Conservation (phyloP, 2,329 filamentous ascomycete species). For the Penicillium sp. region DNA sequence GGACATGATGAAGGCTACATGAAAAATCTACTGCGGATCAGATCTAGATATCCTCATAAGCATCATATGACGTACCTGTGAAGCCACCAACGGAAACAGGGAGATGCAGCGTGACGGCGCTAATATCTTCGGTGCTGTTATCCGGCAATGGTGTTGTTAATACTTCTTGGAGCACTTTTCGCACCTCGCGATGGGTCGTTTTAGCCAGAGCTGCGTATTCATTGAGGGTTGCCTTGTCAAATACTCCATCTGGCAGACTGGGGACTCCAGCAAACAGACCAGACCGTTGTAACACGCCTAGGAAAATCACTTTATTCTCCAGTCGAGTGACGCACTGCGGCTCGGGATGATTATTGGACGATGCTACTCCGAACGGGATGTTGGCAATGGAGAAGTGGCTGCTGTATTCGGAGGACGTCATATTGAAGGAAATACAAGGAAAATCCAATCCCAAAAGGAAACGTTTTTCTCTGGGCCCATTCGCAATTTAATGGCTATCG, state of each 20-base stretch:
- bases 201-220: slow-evolving; percentile 50
- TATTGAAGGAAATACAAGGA: slow-evolving; percentile 1
- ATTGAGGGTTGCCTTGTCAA: slow-evolving; percentile 47
- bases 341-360: slow-evolving; percentile 35
- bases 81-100: slow-evolving; percentile 59
- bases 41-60: slow-evolving; percentile 49
- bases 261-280: slow-evolving; percentile 29
- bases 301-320: slow-evolving; percentile 54
- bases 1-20: slow-evolving; percentile 33
- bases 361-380: slow-evolving; percentile 56
- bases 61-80: slow-evolving; percentile 57
- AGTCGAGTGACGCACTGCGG: slow-evolving; percentile 54
- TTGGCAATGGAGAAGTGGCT: slow-evolving; percentile 52
- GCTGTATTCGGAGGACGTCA: slow-evolving; percentile 23
- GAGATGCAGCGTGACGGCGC: slow-evolving; percentile 51
- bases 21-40: slow-evolving; percentile 41
- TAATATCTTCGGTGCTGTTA: slow-evolving; percentile 30
- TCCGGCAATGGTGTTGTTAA: slow-evolving; percentile 16
- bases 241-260: slow-evolving; percentile 24
- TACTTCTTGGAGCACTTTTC: slow-evolving; percentile 37
- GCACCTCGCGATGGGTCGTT: slow-evolving; percentile 39
- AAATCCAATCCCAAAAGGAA: background rate
- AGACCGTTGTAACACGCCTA: slow-evolving; percentile 44
- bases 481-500: background rate
- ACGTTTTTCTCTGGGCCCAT: background rate